Evolutionary conservation across 2,329 filamentous ascomycete genomes (phyloP), one percentile per base, ranked within the genome.

Genomic region (Fusarium staphyleae): DNA sequence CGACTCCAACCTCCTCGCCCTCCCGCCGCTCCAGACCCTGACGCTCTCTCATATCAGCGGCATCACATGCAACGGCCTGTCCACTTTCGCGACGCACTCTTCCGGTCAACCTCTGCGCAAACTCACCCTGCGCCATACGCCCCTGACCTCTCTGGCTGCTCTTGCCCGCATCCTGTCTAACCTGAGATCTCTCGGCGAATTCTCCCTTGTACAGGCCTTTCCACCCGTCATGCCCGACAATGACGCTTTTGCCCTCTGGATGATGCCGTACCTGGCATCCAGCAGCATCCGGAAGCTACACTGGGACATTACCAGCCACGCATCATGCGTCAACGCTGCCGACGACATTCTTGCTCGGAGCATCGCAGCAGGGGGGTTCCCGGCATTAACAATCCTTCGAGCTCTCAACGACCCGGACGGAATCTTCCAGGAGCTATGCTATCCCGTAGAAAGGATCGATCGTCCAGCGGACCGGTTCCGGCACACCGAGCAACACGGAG

Each of bases 321-420:
- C 77, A 11, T 69, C 75, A 14, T 68, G 72, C 16, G 70, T 75
- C 39, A 79, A 76, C 40, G 65, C 72, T 4, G 84, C 87, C 1
- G 87, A 88, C 43, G 77, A 80, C 5, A 83, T 88, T 39, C 77
- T 92, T 7, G 84, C 87, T 1, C 77, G 78, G 52, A 85, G 85
- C 64, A 89, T 92, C 59, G 72, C 72, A 5, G 79, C 81, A 1
- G 75, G 75, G 4, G 85, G 84, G 0, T 90, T 93, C 65, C 89
- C 89, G 0, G 69, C 74, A 0, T 78, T 93, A 9, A 76, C 75
- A 9, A 75, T 69, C 2, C 73, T 92, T 14, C 83, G 89, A 47
- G 78, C 84, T 0, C 89, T 88, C 1, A 84, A 84, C 51, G 89
- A 93, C 60, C 82, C 87, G 1, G 82, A 89, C 5, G 89, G 88